phyloP scores from a whole-genome alignment of 805 yeast species.

The Yamadazyma sp. region DNA sequence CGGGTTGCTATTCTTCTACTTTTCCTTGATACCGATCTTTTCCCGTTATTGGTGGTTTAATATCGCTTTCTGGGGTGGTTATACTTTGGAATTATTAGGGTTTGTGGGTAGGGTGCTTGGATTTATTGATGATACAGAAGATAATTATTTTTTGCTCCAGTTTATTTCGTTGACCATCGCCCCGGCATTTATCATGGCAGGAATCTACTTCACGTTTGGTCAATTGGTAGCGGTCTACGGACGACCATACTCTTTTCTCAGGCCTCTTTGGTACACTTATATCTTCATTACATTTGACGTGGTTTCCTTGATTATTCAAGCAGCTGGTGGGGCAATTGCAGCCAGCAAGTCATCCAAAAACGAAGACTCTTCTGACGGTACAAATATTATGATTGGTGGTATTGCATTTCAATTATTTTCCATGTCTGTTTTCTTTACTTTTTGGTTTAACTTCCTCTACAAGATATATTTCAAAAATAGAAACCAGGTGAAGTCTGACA shows the following conservation, averaged over 20 bases:
- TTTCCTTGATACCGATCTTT: constrained; percentile 22
- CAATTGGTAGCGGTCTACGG: constrained; percentile 37
- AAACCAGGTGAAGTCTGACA: constrained; percentile 1
- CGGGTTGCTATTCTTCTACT: constrained; percentile 21
- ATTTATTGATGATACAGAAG: constrained; percentile 22
- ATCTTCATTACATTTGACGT: constrained; percentile 37
- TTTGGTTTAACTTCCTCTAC: constrained; percentile 33
- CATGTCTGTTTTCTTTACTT: constrained; percentile 32
- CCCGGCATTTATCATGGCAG: constrained; percentile 44
- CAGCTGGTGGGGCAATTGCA: constrained; percentile 40
- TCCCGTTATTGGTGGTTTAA: constrained; percentile 40
- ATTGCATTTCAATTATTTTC: constrained; percentile 35
- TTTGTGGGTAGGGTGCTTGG: constrained; percentile 36
- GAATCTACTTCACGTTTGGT: constrained; percentile 37
- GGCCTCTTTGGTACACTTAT: constrained; percentile 43
- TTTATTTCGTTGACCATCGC: constrained; percentile 34
- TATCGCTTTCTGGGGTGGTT: constrained; percentile 33
- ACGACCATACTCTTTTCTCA: constrained; percentile 32
- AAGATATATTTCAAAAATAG: constrained; percentile 27
- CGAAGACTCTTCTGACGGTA: constrained; percentile 26
- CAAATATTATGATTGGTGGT: constrained; percentile 38
- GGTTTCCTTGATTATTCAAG: constrained; percentile 34
- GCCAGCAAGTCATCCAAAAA: constrained; percentile 21
- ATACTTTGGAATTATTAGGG: constrained; percentile 32
- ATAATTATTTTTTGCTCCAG: constrained; percentile 27